Evolutionary conservation across 2,329 filamentous ascomycete genomes (phyloP), one percentile per base, ranked within the genome.

Genomic region (Zasmidium angulare): DNA sequence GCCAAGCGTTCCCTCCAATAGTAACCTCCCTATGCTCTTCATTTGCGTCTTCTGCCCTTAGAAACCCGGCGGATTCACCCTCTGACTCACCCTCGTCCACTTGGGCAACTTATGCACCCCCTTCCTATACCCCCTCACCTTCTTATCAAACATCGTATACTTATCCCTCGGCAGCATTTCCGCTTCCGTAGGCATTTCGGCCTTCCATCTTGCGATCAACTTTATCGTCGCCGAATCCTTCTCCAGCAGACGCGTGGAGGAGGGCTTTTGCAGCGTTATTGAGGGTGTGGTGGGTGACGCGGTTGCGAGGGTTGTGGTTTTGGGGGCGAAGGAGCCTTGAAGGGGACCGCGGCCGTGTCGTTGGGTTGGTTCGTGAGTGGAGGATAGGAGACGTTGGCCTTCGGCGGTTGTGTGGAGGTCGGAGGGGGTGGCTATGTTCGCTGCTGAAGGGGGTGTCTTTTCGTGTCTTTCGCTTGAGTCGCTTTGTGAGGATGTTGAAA

Each of bases 141-240:
- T 97, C 69, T 93, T 88, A 77, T 96, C 93, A 77, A 98, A 99
- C 71, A 99, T 89, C 24, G 91, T 96, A 80, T 99, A 99, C 80
- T 99, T 99, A 80, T 99, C 95, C 77, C 86, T 89, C 50, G 95
- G 89, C 75, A 96, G 75, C 95, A 99, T 99, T 82, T 98, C 92
- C 71, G 86, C 84, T 82, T 99, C 95, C 23, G 86, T 89, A 21
- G 95, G 95, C 95, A 99, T 99, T 78, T 96, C 91, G 40, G 84
- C 83, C 82, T 95, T 96, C 95, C 95, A 99, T 72, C 88, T 81
- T 76, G 96, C 89, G 60, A 99, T 82, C 55, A 90, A 83, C 78
- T 91, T 91, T 56, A 84, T 81, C 50, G 11, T 43, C 47, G 63
- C 59, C 47, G 72, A 71, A 23, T 69, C 64, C 23, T 70, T 66